A percentile compares a stretch with the other conserved stretches of the same genome.
phyloP scores from a whole-genome alignment of 345 rosid genomes.

The Brassica napus region Da-Ae NC_063444.1:12712501-12713000 shows the following conservation, averaged over 20 bases:
- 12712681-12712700: slow-evolving; percentile 75
- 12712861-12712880: slow-evolving; percentile 87
- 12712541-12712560: neutral
- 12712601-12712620: slow-evolving; percentile 92
- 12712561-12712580: neutral
- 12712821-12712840: slow-evolving; percentile 76
- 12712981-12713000: slow-evolving; percentile 18
- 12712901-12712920: slow-evolving; percentile 44
- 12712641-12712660: slow-evolving; percentile 79
- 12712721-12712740: slow-evolving; percentile 22
- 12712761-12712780: slow-evolving; percentile 18
- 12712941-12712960: slow-evolving; percentile 18
- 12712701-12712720: slow-evolving; percentile 53
- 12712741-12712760: slow-evolving; percentile 9
- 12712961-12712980: neutral
- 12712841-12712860: slow-evolving; percentile 80
- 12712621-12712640: slow-evolving; percentile 74
- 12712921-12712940: neutral
- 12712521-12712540: slow-evolving; percentile 2
- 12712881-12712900: slow-evolving; percentile 94
- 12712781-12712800: slow-evolving; percentile 54
- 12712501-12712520: neutral
- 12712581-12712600: slow-evolving; percentile 58
- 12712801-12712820: slow-evolving; percentile 90
- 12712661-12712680: slow-evolving; percentile 79